phyloP scores from a whole-genome alignment of 805 yeast genomes.

The Wickerhamomyces subpelliculosus region DNA sequence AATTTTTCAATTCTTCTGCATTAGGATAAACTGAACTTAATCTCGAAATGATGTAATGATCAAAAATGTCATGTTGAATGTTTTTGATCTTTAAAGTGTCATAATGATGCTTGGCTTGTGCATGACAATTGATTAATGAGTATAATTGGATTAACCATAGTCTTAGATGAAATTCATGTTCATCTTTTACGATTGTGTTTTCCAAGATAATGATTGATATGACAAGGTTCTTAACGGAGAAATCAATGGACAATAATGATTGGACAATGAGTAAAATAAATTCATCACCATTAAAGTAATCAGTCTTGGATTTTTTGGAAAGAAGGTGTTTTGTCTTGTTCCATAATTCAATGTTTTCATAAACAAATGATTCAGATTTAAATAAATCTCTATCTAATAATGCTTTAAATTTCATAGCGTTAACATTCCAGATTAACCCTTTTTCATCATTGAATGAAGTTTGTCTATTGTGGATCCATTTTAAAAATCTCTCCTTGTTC shows the following conservation, averaged over 20 bases:
- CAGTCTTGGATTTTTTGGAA: slow-evolving; percentile 44
- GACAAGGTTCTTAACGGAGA: slow-evolving; percentile 22
- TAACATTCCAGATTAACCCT: slow-evolving; percentile 27
- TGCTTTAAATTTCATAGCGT: slow-evolving; percentile 43
- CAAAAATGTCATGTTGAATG: slow-evolving; percentile 68
- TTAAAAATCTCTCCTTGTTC: slow-evolving; percentile 9
- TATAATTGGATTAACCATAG: slow-evolving; percentile 68
- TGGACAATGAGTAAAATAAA: slow-evolving; percentile 51
- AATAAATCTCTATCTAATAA: slow-evolving; percentile 20
- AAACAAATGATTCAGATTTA: slow-evolving; percentile 18
- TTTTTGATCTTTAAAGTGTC: slow-evolving; percentile 56
- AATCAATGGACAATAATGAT: slow-evolving; percentile 21
- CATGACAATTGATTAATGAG: slow-evolving; percentile 46
- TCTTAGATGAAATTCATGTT: slow-evolving; percentile 64
- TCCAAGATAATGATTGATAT: slow-evolving; percentile 53
- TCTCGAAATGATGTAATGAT: slow-evolving; percentile 46
- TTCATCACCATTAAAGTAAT: slow-evolving; percentile 66
- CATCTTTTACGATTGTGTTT: slow-evolving; percentile 44
- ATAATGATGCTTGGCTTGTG: slow-evolving; percentile 45
- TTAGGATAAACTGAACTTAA: slow-evolving; percentile 39
- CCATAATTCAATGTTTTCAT: slow-evolving; percentile 32
- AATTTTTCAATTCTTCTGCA: slow-evolving; percentile 28
- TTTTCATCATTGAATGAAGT: slow-evolving; percentile 11
- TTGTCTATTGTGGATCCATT: slow-evolving; percentile 19
- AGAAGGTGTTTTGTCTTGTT: slow-evolving; percentile 30